phyloP scores from a whole-genome alignment of 179 eudicot genomes.

The Heliamphora pulchella region DNA sequence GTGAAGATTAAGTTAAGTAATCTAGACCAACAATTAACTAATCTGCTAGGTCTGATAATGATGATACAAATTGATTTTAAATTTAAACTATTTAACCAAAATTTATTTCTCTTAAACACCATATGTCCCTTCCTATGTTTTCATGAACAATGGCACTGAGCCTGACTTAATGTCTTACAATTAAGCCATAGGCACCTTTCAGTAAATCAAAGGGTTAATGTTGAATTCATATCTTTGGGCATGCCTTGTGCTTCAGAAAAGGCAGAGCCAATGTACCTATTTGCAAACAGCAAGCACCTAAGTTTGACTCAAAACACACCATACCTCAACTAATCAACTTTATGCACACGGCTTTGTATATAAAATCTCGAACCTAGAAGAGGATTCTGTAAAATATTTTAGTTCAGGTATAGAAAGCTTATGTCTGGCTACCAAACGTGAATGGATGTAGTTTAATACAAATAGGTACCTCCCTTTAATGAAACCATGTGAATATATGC shows the following conservation, averaged over 20 bases:
- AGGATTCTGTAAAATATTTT: neutral
- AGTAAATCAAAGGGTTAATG: neutral
- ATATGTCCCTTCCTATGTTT: neutral
- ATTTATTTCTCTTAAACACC: neutral
- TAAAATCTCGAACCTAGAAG: neutral
- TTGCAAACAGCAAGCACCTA: neutral
- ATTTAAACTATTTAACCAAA: neutral
- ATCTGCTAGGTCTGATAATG: neutral
- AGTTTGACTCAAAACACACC: neutral
- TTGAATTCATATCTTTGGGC: neutral
- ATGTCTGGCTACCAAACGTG: neutral
- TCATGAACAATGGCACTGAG: neutral
- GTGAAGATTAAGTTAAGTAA: neutral
- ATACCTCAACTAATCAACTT: neutral
- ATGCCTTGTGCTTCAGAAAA: neutral
- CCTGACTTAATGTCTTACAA: neutral
- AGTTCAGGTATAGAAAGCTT: neutral
- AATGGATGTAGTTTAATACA: neutral
- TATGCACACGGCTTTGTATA: neutral
- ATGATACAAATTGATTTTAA: neutral
- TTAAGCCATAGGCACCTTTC: neutral
- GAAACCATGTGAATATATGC: constrained; percentile 9
- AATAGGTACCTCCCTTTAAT: neutral
- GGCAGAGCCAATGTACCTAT: neutral
- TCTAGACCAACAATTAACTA: neutral